Percentiles rank a stretch among this genome's conserved stretches.
Conservation (phyloP, 306 rosid genomes). For the Gastrolobium villosum region DNA sequence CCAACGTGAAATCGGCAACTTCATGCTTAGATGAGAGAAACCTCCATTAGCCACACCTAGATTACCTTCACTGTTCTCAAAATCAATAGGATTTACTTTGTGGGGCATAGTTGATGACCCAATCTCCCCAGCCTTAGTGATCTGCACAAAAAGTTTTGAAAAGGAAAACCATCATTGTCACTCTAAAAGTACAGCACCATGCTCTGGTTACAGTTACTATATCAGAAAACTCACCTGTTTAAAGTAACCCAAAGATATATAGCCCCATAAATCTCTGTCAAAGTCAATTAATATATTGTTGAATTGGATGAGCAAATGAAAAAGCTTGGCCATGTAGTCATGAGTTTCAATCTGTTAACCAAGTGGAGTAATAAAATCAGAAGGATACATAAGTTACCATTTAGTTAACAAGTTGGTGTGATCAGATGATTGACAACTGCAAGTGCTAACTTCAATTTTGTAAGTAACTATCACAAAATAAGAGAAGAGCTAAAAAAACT, state of each 20-base stretch:
- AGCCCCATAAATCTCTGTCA: slow-evolving; percentile 90
- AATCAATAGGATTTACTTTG: slow-evolving; percentile 97
- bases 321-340: slow-evolving; percentile 92
- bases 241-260: slow-evolving; percentile 90
- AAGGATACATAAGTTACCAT: slow-evolving; percentile 25
- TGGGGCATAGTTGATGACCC: slow-evolving; percentile 98
- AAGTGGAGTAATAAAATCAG: slow-evolving; percentile 40
- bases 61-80: slow-evolving; percentile 96
- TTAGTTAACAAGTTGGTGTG: neutral
- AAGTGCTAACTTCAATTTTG: neutral
- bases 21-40: slow-evolving; percentile 78
- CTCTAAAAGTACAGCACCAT: neutral
- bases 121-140: slow-evolving; percentile 81
- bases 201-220: slow-evolving; percentile 7
- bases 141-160: slow-evolving; percentile 44
- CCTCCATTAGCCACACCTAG: slow-evolving; percentile 84
- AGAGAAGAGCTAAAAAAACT: neutral
- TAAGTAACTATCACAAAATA: slow-evolving; percentile 11
- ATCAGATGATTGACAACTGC: slow-evolving; percentile 9
- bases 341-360: slow-evolving; percentile 87
- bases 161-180: slow-evolving; percentile 10
- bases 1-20: slow-evolving; percentile 91
- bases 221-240: slow-evolving; percentile 71
- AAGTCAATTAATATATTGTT: slow-evolving; percentile 82
- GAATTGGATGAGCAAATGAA: slow-evolving; percentile 71